These are phyloP conservation scores for Wickerhamomyces sydowiorum DNA, from an alignment of 805 yeast genomes.

Conservation along the genomic window DNA sequence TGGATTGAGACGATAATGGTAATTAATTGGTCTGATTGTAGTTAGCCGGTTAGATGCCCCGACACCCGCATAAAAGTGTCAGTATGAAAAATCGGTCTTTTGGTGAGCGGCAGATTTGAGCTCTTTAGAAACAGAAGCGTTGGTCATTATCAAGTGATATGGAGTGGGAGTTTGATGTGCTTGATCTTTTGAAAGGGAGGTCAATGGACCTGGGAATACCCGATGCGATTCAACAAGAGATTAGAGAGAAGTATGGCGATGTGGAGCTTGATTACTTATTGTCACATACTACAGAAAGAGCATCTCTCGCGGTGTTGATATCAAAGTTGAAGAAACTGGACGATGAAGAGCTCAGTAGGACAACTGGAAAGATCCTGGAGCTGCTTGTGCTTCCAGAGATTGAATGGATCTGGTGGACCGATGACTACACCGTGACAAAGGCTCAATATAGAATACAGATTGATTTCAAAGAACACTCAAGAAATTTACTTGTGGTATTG, in stretches of 20 bases:
- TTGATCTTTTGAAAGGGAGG: background rate
- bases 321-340: background rate
- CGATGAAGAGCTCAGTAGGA: background rate
- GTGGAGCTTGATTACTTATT: background rate
- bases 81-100: too few relatives aligned
- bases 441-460: conserved; percentile 7
- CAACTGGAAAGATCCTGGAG: background rate
- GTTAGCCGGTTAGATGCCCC: too few relatives aligned
- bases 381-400: background rate
- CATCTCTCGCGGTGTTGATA: background rate
- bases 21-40: too few relatives aligned
- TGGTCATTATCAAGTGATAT: background rate
- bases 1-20: too few relatives aligned
- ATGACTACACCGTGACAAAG: conserved; percentile 10
- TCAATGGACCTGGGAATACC: background rate
- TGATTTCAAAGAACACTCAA: conserved; percentile 6
- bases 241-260: background rate
- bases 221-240: background rate
- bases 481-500: conserved; percentile 2
- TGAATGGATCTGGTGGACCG: conserved; percentile 14
- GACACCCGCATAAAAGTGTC: too few relatives aligned
- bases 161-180: background rate
- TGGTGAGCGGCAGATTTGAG: too few relatives aligned
- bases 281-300: background rate
- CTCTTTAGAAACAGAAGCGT: too few relatives aligned